Conservation (phyloP, 768 basidiomycete species). For the Hericium coralloides region DNA sequence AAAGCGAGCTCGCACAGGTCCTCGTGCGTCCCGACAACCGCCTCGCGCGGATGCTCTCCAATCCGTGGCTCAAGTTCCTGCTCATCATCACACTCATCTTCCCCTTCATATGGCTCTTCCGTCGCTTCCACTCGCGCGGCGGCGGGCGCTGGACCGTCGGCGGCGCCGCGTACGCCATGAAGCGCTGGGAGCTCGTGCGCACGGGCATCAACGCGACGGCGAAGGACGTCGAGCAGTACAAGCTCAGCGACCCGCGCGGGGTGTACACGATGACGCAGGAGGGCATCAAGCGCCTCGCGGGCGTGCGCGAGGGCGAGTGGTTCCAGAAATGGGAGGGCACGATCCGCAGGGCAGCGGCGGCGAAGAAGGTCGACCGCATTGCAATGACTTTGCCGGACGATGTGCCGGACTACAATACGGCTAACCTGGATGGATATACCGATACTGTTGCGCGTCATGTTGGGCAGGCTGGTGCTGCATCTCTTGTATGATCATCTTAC, state of each 20-base stretch:
- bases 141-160: slow-evolving; percentile 73
- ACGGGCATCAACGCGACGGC: neutral
- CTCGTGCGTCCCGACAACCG: slow-evolving; percentile 59
- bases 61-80: slow-evolving; percentile 62
- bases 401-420: neutral
- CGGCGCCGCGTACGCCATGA: slow-evolving; percentile 70
- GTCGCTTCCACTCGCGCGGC: slow-evolving; percentile 54
- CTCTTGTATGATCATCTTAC: too few relatives aligned
- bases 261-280: slow-evolving; percentile 20
- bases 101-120: slow-evolving; percentile 77
- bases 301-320: slow-evolving; percentile 70
- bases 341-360: slow-evolving; percentile 50
- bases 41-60: slow-evolving; percentile 60
- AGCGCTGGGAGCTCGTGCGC: slow-evolving; percentile 24
- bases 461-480: neutral
- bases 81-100: slow-evolving; percentile 63
- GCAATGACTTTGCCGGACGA: neutral
- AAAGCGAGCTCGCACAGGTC: slow-evolving; percentile 37
- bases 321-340: slow-evolving; percentile 67
- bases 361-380: slow-evolving; percentile 2
- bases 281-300: slow-evolving; percentile 35
- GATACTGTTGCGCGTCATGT: neutral
- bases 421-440: neutral
- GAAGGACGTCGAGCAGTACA: neutral
- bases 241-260: neutral